Percentiles rank a stretch among this genome's conserved stretches.
Conservation (phyloP, 208 protist genomes). For the Trypanosoma lewisi region DNA sequence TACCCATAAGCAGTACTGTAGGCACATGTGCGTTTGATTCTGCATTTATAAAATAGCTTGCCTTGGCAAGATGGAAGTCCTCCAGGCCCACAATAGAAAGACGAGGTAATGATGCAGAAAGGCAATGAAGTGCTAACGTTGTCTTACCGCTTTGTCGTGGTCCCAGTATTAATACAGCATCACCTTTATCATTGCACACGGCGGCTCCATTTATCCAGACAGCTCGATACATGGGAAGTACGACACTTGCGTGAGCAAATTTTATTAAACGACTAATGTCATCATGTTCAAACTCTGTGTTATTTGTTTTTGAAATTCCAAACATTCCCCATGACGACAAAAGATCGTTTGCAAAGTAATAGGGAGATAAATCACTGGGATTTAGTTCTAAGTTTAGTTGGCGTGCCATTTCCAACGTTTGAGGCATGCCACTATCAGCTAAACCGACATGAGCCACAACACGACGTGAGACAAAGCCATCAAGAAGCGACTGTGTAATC, state of each 20-base stretch:
- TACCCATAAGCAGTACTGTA: constrained; percentile 25
- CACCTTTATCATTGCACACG: constrained; percentile 38
- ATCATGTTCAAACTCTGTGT: constrained; percentile 10
- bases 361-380: constrained; percentile 58
- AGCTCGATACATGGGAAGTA: constrained; percentile 39
- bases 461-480: constrained; percentile 63
- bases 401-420: constrained; percentile 27
- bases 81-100: constrained; percentile 52
- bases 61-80: constrained; percentile 44
- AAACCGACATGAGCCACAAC: constrained; percentile 52
- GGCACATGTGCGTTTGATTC: background rate
- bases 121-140: constrained; percentile 73
- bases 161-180: constrained; percentile 49
- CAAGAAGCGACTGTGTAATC: constrained; percentile 60
- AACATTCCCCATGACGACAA: constrained; percentile 73
- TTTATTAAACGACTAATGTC: constrained; percentile 34
- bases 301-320: constrained; percentile 19
- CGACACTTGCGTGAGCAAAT: constrained; percentile 37
- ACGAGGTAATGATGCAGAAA: constrained; percentile 23
- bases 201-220: constrained; percentile 66
- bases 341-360: constrained; percentile 51
- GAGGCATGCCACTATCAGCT: constrained; percentile 30
- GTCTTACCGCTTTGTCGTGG: constrained; percentile 65
- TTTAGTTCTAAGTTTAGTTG: constrained; percentile 35
- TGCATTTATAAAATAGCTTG: constrained; percentile 18